Percentiles rank a stretch among this genome's conserved stretches.
phyloP scores from a whole-genome alignment of 306 rosid genomes.

The Senna tora region DNA sequence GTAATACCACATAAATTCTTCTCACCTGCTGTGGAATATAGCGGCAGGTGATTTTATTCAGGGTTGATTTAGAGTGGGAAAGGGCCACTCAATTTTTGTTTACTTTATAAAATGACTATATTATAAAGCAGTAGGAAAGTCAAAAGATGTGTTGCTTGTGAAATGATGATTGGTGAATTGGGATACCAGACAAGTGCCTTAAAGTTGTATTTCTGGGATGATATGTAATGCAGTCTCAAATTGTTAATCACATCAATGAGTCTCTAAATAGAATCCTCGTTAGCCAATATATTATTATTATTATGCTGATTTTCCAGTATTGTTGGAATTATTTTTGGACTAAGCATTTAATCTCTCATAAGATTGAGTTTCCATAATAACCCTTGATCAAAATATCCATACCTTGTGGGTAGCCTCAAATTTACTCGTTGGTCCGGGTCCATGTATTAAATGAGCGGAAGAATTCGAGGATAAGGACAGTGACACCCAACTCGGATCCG shows the following conservation, averaged over 20 bases:
- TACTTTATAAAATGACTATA: conserved; percentile 37
- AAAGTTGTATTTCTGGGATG: conserved; percentile 13
- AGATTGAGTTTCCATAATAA: no score
- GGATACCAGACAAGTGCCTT: conserved; percentile 17
- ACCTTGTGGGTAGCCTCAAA: no score
- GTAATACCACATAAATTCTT: conserved; percentile 29
- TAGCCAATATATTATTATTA: not conserved
- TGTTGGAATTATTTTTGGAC: no score
- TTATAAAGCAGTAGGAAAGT: conserved; percentile 34
- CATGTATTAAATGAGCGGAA: no score
- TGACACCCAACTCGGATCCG: no score
- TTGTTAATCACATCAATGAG: conserved; percentile 8
- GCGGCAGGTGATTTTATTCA: conserved; percentile 32
- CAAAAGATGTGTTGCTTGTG: conserved; percentile 25
- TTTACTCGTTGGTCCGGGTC: no score
- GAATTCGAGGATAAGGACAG: no score
- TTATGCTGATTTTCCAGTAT: not conserved
- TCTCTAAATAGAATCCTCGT: not conserved
- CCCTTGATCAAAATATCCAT: no score
- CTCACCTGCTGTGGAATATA: conserved; percentile 33
- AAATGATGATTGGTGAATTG: conserved; percentile 34
- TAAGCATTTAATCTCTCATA: no score
- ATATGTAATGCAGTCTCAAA: conserved; percentile 17
- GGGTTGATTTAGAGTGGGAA: conserved; percentile 38
- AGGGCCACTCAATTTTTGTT: conserved; percentile 46